Conservation (phyloP, 495 filamentous ascomycete genomes). For the Aspergillus bridgeri region DNA sequence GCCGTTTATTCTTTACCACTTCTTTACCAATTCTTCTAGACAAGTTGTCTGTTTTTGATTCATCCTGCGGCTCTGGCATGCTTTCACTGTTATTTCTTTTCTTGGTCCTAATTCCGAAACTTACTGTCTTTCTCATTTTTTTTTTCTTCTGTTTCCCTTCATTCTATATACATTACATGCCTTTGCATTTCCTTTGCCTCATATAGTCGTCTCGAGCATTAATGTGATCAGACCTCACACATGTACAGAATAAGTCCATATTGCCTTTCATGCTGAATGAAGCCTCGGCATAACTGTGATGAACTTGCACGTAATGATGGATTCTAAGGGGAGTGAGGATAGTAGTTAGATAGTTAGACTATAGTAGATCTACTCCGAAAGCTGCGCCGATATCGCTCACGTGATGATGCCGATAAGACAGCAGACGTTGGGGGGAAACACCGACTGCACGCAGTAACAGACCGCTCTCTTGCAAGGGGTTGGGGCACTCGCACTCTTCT, state of each 20-base stretch:
- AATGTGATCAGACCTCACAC: neutral
- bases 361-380: too few relatives aligned
- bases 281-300: neutral
- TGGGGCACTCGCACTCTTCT: neutral
- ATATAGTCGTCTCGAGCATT: neutral
- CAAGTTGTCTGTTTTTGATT: neutral
- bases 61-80: neutral
- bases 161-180: constrained; percentile 6
- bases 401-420: neutral
- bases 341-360: neutral
- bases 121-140: constrained; percentile 3
- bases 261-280: neutral
- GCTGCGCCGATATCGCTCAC: neutral
- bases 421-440: neutral
- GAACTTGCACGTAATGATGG: neutral
- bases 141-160: constrained; percentile 14
- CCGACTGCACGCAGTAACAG: too few relatives aligned
- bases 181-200: constrained; percentile 1
- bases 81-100: neutral
- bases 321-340: neutral
- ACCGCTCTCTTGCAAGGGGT: neutral
- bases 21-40: neutral
- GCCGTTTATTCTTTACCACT: neutral
- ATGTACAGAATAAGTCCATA: neutral
- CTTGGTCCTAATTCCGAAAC: neutral